Evolutionary conservation across 495 filamentous ascomycete species (phyloP), one percentile per base, ranked within the genome.

Genomic region (Talaromyces ruber): DNA sequence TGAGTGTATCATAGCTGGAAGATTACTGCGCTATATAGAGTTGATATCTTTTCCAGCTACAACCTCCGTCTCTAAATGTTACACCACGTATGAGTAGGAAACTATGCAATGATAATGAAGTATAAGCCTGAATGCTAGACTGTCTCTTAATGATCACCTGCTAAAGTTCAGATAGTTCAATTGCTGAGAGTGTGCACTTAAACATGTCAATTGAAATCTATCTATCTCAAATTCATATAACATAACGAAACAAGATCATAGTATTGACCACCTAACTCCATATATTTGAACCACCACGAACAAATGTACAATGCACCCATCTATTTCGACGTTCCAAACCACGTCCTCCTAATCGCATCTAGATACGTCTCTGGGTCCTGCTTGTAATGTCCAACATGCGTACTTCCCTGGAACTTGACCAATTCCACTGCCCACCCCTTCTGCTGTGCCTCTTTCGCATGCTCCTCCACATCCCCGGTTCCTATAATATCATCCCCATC

Each of bases 391-490:
- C 53, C 53, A 56, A 56, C 53, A 29, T 56, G 53, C 28, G 53
- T 56, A 8, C 53, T 56, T 21, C 34, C 53, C 53, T 56, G 16
- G 22, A 32, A 56, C 53, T 56, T 56, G 26, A 56, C 53, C 22
- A 56, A 43, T 24, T 59, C 58, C 16, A 68, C 58, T 8, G 8
- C 59, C 64, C 62, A 66, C 3, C 66, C 69, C 24, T 59, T 58
- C 34, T 8, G n/a, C 39, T 43, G 51, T 7, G 67, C 70, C 16
- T 65, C 64, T 32, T 63, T 59, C 2, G 68, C 68, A 65, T 72
- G 70, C 54, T 62, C 62, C 51, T 71, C 64, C 14, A 72, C 67
- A 55, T 69, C 67, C 24, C 64, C 50, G 28, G 43, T n/a, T 12
- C 55, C 52, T 2, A 71, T 66, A 62, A 70, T 65, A 39, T 50